Percentiles rank a stretch among this genome's conserved stretches.
These are phyloP conservation scores for Tephrocybe sp. DNA, from an alignment of 768 basidiomycete genomes.

Conservation along the genomic window DNA sequence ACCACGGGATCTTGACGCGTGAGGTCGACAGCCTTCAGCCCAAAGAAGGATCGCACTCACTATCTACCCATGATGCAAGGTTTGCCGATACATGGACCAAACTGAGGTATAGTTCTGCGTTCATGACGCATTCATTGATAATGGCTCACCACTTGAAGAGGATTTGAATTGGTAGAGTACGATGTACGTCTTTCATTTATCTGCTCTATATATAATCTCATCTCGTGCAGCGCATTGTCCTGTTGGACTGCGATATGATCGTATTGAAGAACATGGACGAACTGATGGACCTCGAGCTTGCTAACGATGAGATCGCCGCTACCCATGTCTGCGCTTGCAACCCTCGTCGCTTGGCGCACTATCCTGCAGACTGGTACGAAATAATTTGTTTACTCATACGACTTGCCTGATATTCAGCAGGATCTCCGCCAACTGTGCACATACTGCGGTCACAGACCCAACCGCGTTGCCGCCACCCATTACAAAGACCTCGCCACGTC, in stretches of 20 bases:
- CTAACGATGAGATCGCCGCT: conserved; percentile 78
- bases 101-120: conserved; percentile 44
- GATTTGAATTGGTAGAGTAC: conserved; percentile 67
- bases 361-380: conserved; percentile 84
- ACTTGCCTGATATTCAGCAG: conserved; percentile 40
- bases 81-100: conserved; percentile 78
- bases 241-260: conserved; percentile 90
- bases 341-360: conserved; percentile 79
- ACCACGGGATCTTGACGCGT: conserved; percentile 50
- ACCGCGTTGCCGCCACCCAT: conserved; percentile 39
- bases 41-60: conserved; percentile 37
- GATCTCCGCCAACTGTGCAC: conserved; percentile 91
- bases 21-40: conserved; percentile 66
- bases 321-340: conserved; percentile 94
- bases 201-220: background rate
- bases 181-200: conserved; percentile 44
- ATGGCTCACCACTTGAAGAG: conserved; percentile 28
- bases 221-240: conserved; percentile 61
- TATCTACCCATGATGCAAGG: conserved; percentile 45
- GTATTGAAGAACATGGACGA: conserved; percentile 82
- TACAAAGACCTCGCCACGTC: conserved; percentile 54
- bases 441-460: conserved; percentile 54
- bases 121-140: background rate
- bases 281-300: conserved; percentile 58
- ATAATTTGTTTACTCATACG: conserved; percentile 13